Evolutionary conservation across 257 asterid species (phyloP), one percentile per base, ranked within the genome.

Genomic region (Anisodus tanguticus): DNA sequence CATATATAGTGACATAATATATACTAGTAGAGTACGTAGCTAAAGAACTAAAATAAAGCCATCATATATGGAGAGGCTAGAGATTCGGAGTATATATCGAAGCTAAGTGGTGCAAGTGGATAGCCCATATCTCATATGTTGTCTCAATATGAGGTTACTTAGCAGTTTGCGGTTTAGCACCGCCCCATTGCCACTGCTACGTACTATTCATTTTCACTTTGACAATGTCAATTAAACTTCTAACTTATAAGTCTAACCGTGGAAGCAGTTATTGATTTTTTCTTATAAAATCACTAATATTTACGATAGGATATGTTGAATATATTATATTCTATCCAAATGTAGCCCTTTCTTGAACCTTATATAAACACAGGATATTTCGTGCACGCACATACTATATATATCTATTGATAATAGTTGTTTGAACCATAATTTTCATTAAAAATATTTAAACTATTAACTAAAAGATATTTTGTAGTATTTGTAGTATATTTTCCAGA

Each of bases 361-460:
- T 16, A 2, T 58, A 5, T 16, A 1, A 17, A 58, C 6, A 16
- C 1, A 2, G 2, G 9, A 58, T 58, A 58, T 1, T 58, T 58
- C 7, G 3, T 6, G 16, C 3, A 2, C 4, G 10, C 1, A 0
- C 19, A 0, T 1, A 22, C 11, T 0, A 9, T 5, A 0, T 66
- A 6, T 39, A 16, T 70, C 3, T 16, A 69, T 16, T 2, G 2
- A 41, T 16, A 69, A 7, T 69, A 12, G 0, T 17, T 69, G 0
- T 10, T 70, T n/a, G 6, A 17, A 53, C 58, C 58, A 9, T 3
- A 51, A 10, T 10, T 11, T 53, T 53, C 2, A 11, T 10, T 53
- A 9, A 1, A 53, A 2, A 9, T 53, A 9, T 53, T 53, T 10
- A 3, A 53, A 53, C 5, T 9, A 53, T 10, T 53, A 53, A 53